Evolutionary conservation across 345 rosid species (phyloP), one percentile per base, ranked within the genome.

Genomic region (Euclidium syriacum): DNA sequence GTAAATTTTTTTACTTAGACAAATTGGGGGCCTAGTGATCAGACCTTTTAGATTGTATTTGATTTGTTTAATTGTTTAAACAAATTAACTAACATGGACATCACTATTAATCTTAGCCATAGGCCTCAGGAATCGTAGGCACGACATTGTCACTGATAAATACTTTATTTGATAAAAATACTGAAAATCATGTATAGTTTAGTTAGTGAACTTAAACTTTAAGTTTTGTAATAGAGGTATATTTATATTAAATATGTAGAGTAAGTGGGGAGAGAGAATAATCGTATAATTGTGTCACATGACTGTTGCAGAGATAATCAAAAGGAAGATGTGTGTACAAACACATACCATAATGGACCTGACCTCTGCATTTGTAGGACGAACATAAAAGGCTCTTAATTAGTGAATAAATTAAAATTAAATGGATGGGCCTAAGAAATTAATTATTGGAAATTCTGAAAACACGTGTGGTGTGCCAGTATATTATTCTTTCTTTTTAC

Each of bases 391-490:
- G 41, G 18, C 24, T 29, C 40, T 56, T 35, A 47, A 56, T 57
- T 57, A 47, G 34, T 54, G 48, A n/a, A 25, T 24, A 11, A 18
- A 60, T 32, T 33, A 9, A n/a, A n/a, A n/a, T n/a, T n/a, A n/a
- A n/a, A n/a, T n/a, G n/a, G n/a, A n/a, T n/a, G n/a, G n/a, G n/a
- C n/a, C n/a, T n/a, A n/a, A n/a, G n/a, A n/a, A n/a, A n/a, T n/a
- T n/a, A n/a, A n/a, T n/a, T n/a, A 33, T 33, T 46, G 36, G 10
- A 26, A 47, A 36, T 14, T 24, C 35, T 49, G 43, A 23, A 32
- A 16, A 58, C 72, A 58, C 72, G 67, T 69, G 73, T 52, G 73
- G 67, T 69, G 73, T 52, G 73, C 47, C 26, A 5, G 29, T 23
- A 24, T 27, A 39, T 30, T 29, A 34, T 46, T 48, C 50, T 58